These are phyloP conservation scores for Purpureocillium lavendulum DNA, from an alignment of 2,329 filamentous ascomycete species.

Conservation along the genomic window DNA sequence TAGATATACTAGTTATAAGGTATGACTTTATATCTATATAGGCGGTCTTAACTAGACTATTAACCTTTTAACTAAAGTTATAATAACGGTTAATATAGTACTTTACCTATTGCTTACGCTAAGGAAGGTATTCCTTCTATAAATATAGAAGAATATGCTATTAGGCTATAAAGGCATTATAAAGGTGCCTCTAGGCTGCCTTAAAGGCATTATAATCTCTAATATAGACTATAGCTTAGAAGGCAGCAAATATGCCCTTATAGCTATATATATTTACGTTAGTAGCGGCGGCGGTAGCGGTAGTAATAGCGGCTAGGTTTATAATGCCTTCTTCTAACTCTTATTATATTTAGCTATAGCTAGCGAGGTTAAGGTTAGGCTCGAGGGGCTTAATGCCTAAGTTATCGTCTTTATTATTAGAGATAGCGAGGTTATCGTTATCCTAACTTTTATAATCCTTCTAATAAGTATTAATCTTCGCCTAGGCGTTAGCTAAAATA, in stretches of 20 bases:
- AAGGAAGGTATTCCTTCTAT: neutral
- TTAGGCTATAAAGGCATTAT: neutral
- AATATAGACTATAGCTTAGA: neutral
- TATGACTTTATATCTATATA: neutral
- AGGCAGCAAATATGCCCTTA: neutral
- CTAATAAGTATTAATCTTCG: too few species aligned
- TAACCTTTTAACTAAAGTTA: neutral
- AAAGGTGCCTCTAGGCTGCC: neutral
- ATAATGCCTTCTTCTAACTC: neutral
- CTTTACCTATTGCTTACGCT: neutral
- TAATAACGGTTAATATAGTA: neutral
- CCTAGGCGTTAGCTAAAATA: too few species aligned
- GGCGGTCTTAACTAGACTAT: neutral
- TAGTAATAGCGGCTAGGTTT: neutral
- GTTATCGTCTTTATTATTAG: too few species aligned
- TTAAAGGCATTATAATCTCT: neutral
- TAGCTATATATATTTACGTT: neutral
- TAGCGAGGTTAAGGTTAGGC: neutral
- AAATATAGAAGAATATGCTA: neutral
- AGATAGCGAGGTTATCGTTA: neutral
- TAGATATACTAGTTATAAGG: neutral
- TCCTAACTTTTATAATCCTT: neutral
- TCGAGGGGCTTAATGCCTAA: neutral
- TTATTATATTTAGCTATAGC: neutral
- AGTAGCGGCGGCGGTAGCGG: too few species aligned